These are phyloP conservation scores for Fusarium goolgardi DNA, from an alignment of 2,329 filamentous ascomycete species.

Conservation along the genomic window DNA sequence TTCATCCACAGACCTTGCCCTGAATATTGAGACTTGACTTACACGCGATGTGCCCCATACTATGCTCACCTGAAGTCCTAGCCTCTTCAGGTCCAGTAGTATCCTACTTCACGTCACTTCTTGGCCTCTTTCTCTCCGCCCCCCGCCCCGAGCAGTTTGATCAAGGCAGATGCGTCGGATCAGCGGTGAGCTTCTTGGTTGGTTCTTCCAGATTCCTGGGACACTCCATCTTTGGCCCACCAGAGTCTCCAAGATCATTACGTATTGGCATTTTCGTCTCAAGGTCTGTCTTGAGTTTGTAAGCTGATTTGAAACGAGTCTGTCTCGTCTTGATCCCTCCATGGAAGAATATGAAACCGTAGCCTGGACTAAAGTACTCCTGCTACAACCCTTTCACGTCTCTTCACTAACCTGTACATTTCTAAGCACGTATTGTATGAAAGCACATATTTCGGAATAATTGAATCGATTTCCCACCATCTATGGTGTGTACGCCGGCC, in stretches of 20 bases:
- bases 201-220: not conserved
- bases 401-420: not conserved
- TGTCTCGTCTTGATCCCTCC: not conserved
- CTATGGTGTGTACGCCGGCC: conserved; percentile 26
- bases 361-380: not conserved
- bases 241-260: not conserved
- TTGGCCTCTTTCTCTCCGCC: conserved; percentile 12
- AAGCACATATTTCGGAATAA: not conserved
- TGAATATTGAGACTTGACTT: conserved; percentile 11
- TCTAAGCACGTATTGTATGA: not conserved
- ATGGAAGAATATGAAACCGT: not conserved
- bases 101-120: conserved; percentile 21
- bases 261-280: not conserved
- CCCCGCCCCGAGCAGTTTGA: conserved; percentile 12
- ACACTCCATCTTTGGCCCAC: not conserved
- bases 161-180: conserved; percentile 11
- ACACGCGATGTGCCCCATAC: conserved; percentile 22
- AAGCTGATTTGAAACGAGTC: not conserved
- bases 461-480: conserved; percentile 9
- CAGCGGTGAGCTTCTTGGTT: conserved; percentile 27
- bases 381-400: not conserved
- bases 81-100: conserved; percentile 19
- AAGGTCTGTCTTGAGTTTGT: too few relatives aligned
- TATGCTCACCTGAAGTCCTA: conserved; percentile 19
- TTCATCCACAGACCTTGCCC: conserved; percentile 1